Evolutionary conservation across 2,329 filamentous ascomycete genomes (phyloP).

Genomic region (Phialophora chinensis): DNA sequence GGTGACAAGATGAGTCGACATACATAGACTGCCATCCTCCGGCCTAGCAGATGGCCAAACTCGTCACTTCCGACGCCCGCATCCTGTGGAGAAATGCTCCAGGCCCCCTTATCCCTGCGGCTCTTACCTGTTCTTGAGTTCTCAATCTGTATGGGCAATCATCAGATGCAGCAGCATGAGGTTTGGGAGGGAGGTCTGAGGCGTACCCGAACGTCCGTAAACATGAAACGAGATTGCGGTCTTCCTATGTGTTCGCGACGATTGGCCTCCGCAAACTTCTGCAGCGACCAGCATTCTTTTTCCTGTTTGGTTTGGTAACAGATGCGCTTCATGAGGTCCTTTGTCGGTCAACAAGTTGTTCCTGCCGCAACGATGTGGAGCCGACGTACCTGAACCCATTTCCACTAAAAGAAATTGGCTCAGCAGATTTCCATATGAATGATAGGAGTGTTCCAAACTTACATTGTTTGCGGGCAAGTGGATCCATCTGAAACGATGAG

Average conservation of each 20-base stretch:
- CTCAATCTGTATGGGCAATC: background rate
- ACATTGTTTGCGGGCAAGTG: slow-evolving; percentile 4
- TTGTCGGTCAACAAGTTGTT: background rate
- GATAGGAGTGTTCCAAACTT: background rate
- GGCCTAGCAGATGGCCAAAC: background rate
- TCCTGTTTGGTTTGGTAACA: slow-evolving; percentile 4
- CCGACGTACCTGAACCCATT: background rate
- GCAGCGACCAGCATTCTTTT: background rate
- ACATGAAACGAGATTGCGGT: slow-evolving; percentile 4
- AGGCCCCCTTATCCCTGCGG: background rate
- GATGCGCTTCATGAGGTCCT: slow-evolving; percentile 3
- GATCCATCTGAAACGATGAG: background rate
- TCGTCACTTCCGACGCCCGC: background rate
- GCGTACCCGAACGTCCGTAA: background rate
- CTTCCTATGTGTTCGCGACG: background rate
- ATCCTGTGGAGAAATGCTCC: background rate
- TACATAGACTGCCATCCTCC: slow-evolving; percentile 1
- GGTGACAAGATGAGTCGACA: too few relatives aligned
- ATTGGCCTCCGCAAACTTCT: background rate
- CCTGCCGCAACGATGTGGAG: background rate
- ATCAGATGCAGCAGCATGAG: background rate
- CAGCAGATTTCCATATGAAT: background rate
- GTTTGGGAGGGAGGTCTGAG: background rate
- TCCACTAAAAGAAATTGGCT: background rate
- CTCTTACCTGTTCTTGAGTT: background rate